Conservation (phyloP, 2,329 filamentous ascomycete species). For the Exserohilum turcica region DNA sequence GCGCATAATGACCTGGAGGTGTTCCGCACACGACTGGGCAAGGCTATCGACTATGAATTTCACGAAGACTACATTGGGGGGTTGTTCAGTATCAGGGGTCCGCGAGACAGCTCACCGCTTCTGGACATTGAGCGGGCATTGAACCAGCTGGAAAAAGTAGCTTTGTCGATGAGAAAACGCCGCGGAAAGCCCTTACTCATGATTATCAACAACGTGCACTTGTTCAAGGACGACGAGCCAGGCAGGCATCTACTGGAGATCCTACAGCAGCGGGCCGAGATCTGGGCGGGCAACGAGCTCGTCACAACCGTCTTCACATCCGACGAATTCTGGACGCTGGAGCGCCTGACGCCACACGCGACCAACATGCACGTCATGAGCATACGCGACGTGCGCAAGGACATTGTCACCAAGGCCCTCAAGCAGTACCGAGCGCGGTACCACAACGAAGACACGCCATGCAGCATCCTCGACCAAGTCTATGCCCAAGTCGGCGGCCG, state of each 20-base stretch:
- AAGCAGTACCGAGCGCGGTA: conserved; percentile 77
- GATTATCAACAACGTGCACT: conserved; percentile 91
- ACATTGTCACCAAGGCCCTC: conserved; percentile 74
- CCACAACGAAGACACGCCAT: conserved; percentile 64
- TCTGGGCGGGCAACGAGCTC: conserved; percentile 89
- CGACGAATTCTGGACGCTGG: conserved; percentile 98
- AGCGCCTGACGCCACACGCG: conserved; percentile 86
- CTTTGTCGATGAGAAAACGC: conserved; percentile 68
- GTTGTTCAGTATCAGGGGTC: conserved; percentile 90
- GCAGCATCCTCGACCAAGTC: conserved; percentile 69
- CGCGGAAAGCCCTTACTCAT: conserved; percentile 75
- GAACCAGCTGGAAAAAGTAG: conserved; percentile 97
- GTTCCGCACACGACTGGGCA: conserved; percentile 88
- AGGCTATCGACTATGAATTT: conserved; percentile 93
- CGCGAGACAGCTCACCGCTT: conserved; percentile 86
- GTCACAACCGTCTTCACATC: conserved; percentile 93
- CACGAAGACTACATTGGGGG: conserved; percentile 97
- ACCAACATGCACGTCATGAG: conserved; percentile 92
- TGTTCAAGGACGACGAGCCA: conserved; percentile 87
- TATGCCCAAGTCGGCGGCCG: conserved; percentile 90
- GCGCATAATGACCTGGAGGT: conserved; percentile 94
- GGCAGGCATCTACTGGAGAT: conserved; percentile 89
- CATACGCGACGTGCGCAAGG: conserved; percentile 78
- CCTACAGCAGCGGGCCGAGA: conserved; percentile 91
- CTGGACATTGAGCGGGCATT: conserved; percentile 94